Percentiles rank a stretch among this genome's conserved stretches.
Evolutionary conservation across 78 protist species (phyloP).

Genomic region (Ministeria vibrans): DNA sequence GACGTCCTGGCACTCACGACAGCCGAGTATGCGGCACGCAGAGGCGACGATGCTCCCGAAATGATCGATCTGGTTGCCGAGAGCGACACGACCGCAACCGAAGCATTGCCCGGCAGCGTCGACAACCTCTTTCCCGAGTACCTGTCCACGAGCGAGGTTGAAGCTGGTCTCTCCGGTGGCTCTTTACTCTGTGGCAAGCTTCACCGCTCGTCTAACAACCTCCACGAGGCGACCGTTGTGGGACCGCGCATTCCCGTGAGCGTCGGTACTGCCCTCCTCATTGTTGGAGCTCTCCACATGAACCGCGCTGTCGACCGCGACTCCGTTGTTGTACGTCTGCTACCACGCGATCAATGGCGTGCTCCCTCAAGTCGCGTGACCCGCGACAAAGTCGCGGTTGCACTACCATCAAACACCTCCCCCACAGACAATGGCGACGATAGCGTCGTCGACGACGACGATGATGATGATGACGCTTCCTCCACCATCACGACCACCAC

Average conservation of each 20-base stretch:
- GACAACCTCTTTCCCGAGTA: not conserved
- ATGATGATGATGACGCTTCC: not conserved
- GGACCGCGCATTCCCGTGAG: not conserved
- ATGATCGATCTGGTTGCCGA: too few species aligned
- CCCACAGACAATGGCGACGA: not conserved
- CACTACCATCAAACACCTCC: not conserved
- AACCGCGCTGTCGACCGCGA: slow-evolving; percentile 43
- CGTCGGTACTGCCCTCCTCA: not conserved
- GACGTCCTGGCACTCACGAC: too few species aligned
- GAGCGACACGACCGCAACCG: too few species aligned
- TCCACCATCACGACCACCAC: not conserved
- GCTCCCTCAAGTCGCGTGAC: not conserved
- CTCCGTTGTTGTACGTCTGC: slow-evolving; percentile 19
- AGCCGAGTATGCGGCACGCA: too few species aligned
- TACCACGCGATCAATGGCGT: slow-evolving; percentile 29
- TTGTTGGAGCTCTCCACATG: not conserved
- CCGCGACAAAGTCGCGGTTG: too few species aligned
- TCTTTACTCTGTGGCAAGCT: not conserved
- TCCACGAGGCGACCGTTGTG: too few species aligned
- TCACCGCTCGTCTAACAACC: not conserved
- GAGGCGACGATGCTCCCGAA: too few species aligned
- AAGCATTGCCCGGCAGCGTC: too few species aligned
- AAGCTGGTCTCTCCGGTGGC: not conserved
- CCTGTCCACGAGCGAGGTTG: not conserved
- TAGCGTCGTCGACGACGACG: not conserved